phyloP scores from a whole-genome alignment of 805 yeast species.

The Cyberlindnera galapagoensis region DNA sequence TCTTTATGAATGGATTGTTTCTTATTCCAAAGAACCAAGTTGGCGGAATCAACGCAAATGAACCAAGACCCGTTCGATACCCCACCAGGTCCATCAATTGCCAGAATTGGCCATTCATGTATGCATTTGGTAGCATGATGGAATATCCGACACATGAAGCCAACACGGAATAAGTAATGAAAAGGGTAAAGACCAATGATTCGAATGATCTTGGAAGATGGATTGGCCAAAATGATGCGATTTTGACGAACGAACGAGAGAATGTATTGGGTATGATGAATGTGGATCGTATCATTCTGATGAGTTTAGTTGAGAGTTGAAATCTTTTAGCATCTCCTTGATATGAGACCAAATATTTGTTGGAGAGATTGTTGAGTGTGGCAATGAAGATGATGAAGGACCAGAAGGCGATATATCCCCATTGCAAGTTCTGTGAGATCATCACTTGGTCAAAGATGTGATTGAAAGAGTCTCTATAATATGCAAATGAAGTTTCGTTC shows the following conservation, averaged over 20 bases:
- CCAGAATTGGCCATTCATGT: slow-evolving; percentile 24
- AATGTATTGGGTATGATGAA: slow-evolving; percentile 25
- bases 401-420: slow-evolving; percentile 43
- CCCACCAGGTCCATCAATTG: slow-evolving; percentile 35
- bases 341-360: slow-evolving; percentile 22
- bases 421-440: slow-evolving; percentile 36
- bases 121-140: slow-evolving; percentile 33
- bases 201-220: slow-evolving; percentile 27
- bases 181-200: slow-evolving; percentile 26
- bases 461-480: slow-evolving; percentile 29
- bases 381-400: slow-evolving; percentile 26
- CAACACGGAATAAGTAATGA: slow-evolving; percentile 26
- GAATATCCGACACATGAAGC: slow-evolving; percentile 30
- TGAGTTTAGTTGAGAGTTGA: slow-evolving; percentile 9
- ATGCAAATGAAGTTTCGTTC: slow-evolving; percentile 26
- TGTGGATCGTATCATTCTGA: slow-evolving; percentile 18
- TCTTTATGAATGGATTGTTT: slow-evolving; percentile 56
- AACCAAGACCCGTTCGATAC: slow-evolving; percentile 47
- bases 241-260: slow-evolving; percentile 17
- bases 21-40: slow-evolving; percentile 63
- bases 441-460: slow-evolving; percentile 31
- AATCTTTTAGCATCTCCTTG: slow-evolving; percentile 15
- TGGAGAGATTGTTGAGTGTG: slow-evolving; percentile 25
- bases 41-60: slow-evolving; percentile 49
- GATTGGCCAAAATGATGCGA: slow-evolving; percentile 23